Base-by-base conservation (phyloP, 345 rosid genomes). In the Abelmoschus esculentus region DNA sequence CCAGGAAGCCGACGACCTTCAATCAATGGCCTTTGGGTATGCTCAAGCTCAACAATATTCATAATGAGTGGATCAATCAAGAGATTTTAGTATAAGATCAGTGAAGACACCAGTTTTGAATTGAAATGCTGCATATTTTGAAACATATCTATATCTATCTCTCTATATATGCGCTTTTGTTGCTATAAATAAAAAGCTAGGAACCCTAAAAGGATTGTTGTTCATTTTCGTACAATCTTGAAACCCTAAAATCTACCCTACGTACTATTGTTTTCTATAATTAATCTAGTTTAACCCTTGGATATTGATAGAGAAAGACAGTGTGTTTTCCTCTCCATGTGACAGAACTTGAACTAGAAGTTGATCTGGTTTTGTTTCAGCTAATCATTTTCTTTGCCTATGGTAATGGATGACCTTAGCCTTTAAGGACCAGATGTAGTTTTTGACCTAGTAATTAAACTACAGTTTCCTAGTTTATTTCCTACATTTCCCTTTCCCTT, bases 1-100 rank as follows among this genome's bases (percentile, higher is more conserved):
- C 73, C 90, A 80, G 70, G 92, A 86, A n/a, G 67, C 75, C 11
- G 86, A 88, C 28, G 97, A 88, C 40, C 90, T 89, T 73, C 87
- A 85, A 22, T 81, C 92, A 1, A 81, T 76, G 59, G 86, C 84
- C 72, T 86, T 78, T 18, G 91, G 93, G 26, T 86, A 80, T 54
- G 26, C 80, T 66, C 85, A 38, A 38, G 26, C 80, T 66, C 85
- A 38, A 38, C 42, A 38, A 38, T 38, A 38, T 38, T 38, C 42
- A 38, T 38, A 9, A 38, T 38, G 42, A 38, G 42, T 2, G 42
- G 42, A 38, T 38, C 42, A 1, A 38, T 7, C 46, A 22, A 22
- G 26, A 22, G 26, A 22, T 22, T 22, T 22, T 22, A 22, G 26
- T 22, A 22, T 38, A 62, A n/a, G 61, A 77, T 34, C 62, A 77